Conservation (phyloP, 192 early-diverging fungal genomes). For the Geranomyces michiganensis region DNA sequence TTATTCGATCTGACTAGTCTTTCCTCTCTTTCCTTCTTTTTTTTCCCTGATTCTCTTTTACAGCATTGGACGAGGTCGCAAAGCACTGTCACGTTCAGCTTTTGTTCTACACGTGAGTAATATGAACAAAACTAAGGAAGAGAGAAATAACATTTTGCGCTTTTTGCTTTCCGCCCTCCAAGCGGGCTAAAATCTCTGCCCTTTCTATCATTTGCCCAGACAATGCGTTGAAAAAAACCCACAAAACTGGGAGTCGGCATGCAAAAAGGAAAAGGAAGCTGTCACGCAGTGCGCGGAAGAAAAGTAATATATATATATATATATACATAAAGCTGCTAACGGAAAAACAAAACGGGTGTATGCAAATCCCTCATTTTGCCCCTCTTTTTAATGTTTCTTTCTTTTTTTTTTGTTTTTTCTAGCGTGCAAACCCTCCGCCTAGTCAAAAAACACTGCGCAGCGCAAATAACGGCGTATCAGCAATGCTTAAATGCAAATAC, state of each 20-base stretch:
- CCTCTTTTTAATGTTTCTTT: slow-evolving; percentile 1
- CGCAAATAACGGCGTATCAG: slow-evolving; percentile 22
- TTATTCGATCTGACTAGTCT: too few relatives aligned
- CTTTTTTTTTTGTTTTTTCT: not conserved
- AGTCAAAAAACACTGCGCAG: slow-evolving; percentile 27
- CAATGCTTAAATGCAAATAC: slow-evolving; percentile 24
- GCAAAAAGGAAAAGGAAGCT: slow-evolving; percentile 31
- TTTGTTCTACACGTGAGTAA: slow-evolving; percentile 28
- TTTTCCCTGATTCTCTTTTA: too few relatives aligned
- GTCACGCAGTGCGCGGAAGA: slow-evolving; percentile 37
- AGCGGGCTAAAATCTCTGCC: not conserved
- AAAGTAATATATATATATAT: too few relatives aligned
- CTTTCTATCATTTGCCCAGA: not conserved
- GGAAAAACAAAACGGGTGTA: too few relatives aligned
- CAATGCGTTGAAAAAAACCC: slow-evolving; percentile 38
- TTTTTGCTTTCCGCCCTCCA: not conserved
- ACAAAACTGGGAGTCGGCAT: slow-evolving; percentile 26
- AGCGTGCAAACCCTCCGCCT: slow-evolving; percentile 23
- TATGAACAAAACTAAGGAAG: too few relatives aligned
- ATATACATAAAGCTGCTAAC: too few relatives aligned
- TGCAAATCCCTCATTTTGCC: not conserved
- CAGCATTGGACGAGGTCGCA: slow-evolving; percentile 31
- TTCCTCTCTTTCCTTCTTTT: too few relatives aligned
- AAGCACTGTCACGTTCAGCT: slow-evolving; percentile 32
- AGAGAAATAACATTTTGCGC: too few relatives aligned